These are phyloP conservation scores for Alternaria atra DNA, from an alignment of 2,329 filamentous ascomycete genomes.

Conservation along the genomic window DNA sequence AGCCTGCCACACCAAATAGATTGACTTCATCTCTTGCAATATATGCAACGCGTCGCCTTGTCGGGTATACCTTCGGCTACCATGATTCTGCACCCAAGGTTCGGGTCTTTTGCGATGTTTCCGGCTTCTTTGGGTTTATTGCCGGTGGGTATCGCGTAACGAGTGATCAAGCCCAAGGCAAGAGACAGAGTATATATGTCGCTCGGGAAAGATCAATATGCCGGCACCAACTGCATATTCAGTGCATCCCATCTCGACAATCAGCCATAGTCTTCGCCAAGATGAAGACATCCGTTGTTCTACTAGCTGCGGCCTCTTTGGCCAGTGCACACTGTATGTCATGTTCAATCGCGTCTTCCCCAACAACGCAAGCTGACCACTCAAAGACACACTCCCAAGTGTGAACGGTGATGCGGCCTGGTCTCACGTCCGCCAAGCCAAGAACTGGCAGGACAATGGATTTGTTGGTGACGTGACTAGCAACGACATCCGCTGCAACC, in stretches of 20 bases:
- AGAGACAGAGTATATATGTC: not conserved
- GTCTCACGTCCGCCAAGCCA: constrained; percentile 15
- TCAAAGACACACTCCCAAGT: constrained; percentile 17
- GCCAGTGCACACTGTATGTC: constrained; percentile 16
- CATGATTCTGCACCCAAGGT: not conserved
- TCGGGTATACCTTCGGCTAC: not conserved
- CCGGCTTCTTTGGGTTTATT: not conserved
- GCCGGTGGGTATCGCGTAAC: not conserved
- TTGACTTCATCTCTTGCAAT: constrained; percentile 15
- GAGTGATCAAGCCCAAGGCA: not conserved
- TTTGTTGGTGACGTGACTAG: constrained; percentile 26
- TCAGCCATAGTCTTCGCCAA: not conserved
- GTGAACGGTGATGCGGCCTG: constrained; percentile 13
- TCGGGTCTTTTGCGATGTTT: not conserved
- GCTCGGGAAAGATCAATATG: not conserved
- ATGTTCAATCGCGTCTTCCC: not conserved
- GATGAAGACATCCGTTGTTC: constrained; percentile 9
- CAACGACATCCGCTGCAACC: constrained; percentile 40
- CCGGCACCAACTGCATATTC: constrained; percentile 5
- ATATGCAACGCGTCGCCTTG: constrained; percentile 7
- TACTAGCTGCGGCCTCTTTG: constrained; percentile 11
- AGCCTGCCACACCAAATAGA: not conserved
- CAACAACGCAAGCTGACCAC: not conserved
- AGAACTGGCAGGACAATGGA: constrained; percentile 23
- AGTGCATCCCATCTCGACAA: not conserved